Percentiles rank a stretch among this genome's conserved stretches.
Evolutionary conservation across 257 asterid genomes (phyloP).

Genomic region (Coffea canephora): DNA sequence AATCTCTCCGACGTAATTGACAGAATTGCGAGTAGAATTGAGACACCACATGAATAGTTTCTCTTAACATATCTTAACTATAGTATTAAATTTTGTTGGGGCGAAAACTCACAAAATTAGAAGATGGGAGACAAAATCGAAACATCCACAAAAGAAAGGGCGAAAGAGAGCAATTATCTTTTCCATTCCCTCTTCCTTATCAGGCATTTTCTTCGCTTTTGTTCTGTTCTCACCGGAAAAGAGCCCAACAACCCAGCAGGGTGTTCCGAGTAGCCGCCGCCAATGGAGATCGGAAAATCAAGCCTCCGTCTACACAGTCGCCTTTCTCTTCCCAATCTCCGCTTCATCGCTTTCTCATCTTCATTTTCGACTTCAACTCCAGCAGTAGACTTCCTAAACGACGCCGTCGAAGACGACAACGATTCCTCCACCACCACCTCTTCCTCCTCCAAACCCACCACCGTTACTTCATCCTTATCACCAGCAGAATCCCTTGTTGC

Average conservation of each 20-base stretch:
- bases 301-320: conserved; percentile 7
- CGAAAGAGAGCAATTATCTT: not conserved
- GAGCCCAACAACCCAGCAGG: too few species aligned
- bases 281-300: conserved; percentile 16
- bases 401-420: conserved; percentile 13
- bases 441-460: not conserved
- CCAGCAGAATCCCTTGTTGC: conserved; percentile 41
- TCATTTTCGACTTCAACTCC: not conserved
- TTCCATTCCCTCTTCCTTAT: not conserved
- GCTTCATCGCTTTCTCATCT: not conserved
- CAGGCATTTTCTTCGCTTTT: too few species aligned
- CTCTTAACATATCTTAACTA: too few species aligned
- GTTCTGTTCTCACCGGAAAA: too few species aligned
- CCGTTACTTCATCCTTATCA: conserved; percentile 24
- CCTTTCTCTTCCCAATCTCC: not conserved
- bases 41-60: too few species aligned
- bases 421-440: not conserved
- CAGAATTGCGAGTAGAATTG: too few species aligned
- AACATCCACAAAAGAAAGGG: too few species aligned
- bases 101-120: too few species aligned
- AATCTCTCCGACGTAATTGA: too few species aligned
- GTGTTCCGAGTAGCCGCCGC: not conserved
- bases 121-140: too few species aligned
- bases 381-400: conserved; percentile 1
- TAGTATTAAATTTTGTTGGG: too few species aligned